These are phyloP conservation scores for Xylaria sp. DNA, from an alignment of 2,329 filamentous ascomycete species.

Conservation along the genomic window DNA sequence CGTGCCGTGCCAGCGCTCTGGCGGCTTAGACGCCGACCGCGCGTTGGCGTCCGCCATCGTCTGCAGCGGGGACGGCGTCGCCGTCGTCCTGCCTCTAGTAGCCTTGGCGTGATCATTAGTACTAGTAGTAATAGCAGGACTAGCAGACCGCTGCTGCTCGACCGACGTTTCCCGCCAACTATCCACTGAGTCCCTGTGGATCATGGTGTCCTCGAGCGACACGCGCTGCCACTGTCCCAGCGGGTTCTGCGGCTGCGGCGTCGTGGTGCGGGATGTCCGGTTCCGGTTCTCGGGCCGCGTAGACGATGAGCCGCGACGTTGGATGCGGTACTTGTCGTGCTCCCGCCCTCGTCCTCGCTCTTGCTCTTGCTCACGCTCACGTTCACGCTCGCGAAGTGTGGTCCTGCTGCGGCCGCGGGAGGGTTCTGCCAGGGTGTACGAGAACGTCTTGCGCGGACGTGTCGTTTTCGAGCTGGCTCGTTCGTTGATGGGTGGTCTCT, in stretches of 20 bases:
- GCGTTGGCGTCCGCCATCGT: conserved; percentile 61
- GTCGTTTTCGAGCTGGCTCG: neutral
- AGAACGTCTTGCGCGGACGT: conserved; percentile 36
- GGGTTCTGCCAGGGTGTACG: conserved; percentile 30
- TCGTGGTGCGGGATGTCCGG: neutral
- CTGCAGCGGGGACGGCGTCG: conserved; percentile 46
- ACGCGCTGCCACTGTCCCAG: conserved; percentile 32
- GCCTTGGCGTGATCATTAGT: too few species aligned
- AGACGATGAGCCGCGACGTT: conserved; percentile 20
- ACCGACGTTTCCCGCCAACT: neutral
- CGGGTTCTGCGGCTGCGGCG: conserved; percentile 8
- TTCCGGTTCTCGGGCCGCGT: conserved; percentile 4
- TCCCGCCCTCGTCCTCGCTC: too few species aligned
- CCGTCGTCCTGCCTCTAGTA: conserved; percentile 3
- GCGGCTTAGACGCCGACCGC: conserved; percentile 58
- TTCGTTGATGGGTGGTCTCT: conserved; percentile 2
- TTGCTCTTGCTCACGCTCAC: conserved; percentile 4
- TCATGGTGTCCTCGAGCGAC: conserved; percentile 33
- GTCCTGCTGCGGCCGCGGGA: conserved; percentile 17
- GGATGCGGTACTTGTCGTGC: neutral
- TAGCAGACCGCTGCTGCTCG: neutral
- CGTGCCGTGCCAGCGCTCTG: conserved; percentile 53
- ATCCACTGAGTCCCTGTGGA: conserved; percentile 29
- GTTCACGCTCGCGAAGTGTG: conserved; percentile 12
- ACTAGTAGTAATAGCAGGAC: too few species aligned